These are phyloP conservation scores for Yueomyces sinensis DNA, from an alignment of 805 yeast genomes.

Conservation along the genomic window DNA sequence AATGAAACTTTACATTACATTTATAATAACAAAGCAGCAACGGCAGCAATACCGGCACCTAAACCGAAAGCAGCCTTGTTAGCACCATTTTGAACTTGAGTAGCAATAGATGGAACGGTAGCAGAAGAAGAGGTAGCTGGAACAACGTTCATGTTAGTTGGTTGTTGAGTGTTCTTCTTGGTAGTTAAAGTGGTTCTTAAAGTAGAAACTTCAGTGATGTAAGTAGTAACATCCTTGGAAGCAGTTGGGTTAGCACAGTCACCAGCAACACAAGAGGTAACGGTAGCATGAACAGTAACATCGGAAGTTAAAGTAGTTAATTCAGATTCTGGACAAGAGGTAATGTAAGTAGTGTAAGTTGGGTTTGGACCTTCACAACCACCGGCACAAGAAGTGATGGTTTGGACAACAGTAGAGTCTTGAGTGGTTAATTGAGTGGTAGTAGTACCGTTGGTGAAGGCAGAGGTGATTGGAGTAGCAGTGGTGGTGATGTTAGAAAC, in stretches of 20 bases:
- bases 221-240: neutral
- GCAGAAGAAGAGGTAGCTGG: neutral
- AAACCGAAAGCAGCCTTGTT: slow-evolving; percentile 1
- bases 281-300: slow-evolving; percentile 8
- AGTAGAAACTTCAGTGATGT: slow-evolving; percentile 28
- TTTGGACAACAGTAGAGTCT: neutral
- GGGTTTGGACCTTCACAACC: neutral
- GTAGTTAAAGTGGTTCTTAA: neutral
- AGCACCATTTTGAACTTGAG: slow-evolving; percentile 4
- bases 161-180: neutral
- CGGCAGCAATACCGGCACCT: slow-evolving; percentile 4
- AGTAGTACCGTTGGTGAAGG: neutral
- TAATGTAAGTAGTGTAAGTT: neutral
- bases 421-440: neutral
- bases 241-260: neutral
- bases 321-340: slow-evolving; percentile 1
- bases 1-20: too few relatives aligned
- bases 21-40: slow-evolving; percentile 4
- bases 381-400: neutral
- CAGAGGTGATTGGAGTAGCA: neutral
- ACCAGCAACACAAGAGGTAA: neutral
- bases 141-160: neutral
- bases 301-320: neutral
- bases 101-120: neutral
- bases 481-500: slow-evolving; percentile 1